Percentiles rank a stretch among this genome's conserved stretches.
Evolutionary conservation across 1,284 basidiomycete genomes (phyloP).

Genomic region (Trametes polyzona): DNA sequence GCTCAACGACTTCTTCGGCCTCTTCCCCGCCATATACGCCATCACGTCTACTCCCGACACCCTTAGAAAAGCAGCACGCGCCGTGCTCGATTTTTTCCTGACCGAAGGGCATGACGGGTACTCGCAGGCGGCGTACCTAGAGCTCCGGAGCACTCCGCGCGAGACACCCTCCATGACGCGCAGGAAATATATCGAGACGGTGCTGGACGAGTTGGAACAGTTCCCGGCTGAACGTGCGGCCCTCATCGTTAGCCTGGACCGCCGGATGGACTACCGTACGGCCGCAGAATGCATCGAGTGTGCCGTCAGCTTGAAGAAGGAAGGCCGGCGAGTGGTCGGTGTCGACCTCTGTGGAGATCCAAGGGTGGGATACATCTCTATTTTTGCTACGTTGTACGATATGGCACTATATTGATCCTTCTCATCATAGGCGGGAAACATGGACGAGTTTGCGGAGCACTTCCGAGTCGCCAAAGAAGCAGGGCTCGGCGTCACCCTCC

Average conservation of each 20-base stretch:
- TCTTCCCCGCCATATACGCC: constrained; percentile 80
- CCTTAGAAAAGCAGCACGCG: constrained; percentile 57
- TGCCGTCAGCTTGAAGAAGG: constrained; percentile 56
- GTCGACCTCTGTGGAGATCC: constrained; percentile 84
- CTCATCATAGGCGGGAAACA: constrained; percentile 51
- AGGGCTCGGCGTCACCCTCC: constrained; percentile 72
- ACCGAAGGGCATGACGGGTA: constrained; percentile 32
- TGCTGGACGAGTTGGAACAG: constrained; percentile 66
- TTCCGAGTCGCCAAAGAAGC: constrained; percentile 59
- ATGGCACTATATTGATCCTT: neutral
- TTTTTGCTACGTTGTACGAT: neutral
- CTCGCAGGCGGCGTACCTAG: constrained; percentile 69
- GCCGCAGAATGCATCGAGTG: constrained; percentile 60
- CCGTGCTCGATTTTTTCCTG: constrained; percentile 68
- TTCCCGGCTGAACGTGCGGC: constrained; percentile 56
- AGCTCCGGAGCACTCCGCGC: constrained; percentile 75
- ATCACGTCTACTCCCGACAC: constrained; percentile 63
- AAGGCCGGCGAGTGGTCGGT: constrained; percentile 71
- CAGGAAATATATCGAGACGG: constrained; percentile 60
- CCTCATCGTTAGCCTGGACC: constrained; percentile 74
- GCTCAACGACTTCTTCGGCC: constrained; percentile 70
- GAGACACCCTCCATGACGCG: constrained; percentile 57
- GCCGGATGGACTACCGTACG: constrained; percentile 58
- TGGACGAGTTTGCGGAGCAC: constrained; percentile 53
- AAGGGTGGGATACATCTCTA: constrained; percentile 35